Evolutionary conservation across 1,284 basidiomycete genomes (phyloP).

Genomic region (Apiotrichum mycotoxinovorans): DNA sequence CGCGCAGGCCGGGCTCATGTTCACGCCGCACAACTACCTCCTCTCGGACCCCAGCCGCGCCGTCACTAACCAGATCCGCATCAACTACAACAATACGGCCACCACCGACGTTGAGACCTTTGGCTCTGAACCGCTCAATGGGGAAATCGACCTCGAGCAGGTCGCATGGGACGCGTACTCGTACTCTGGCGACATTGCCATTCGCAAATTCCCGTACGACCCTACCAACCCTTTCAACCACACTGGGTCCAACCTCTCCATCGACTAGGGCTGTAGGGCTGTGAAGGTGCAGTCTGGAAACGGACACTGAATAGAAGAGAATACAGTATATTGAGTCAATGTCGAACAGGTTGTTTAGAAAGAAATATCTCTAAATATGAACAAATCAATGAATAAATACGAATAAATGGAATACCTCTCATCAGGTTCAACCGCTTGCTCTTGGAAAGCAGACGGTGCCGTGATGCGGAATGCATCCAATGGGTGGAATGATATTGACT

Average conservation of each 20-base stretch:
- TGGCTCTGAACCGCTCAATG: slow-evolving; percentile 21
- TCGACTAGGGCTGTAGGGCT: no score
- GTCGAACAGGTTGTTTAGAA: no score
- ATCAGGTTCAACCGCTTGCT: no score
- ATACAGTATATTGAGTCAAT: no score
- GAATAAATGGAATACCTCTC: no score
- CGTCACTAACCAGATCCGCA: slow-evolving; percentile 31
- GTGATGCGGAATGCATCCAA: no score
- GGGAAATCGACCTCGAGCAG: slow-evolving; percentile 24
- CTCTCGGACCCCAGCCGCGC: slow-evolving; percentile 16
- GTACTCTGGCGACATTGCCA: slow-evolving; percentile 30
- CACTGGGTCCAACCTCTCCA: slow-evolving; percentile 9
- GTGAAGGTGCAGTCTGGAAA: no score
- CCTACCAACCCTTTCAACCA: slow-evolving; percentile 29
- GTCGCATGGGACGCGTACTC: slow-evolving; percentile 24
- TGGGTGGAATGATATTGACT: no score
- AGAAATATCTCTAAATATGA: no score
- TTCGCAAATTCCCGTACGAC: slow-evolving; percentile 42
- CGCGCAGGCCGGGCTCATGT: slow-evolving; percentile 31
- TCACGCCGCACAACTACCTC: slow-evolving; percentile 38
- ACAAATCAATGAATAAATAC: no score
- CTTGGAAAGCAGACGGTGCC: no score
- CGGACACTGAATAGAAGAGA: no score
- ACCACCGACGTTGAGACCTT: slow-evolving; percentile 30
- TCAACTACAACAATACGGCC: slow-evolving; percentile 29